These are phyloP conservation scores for Cutaneotrichosporon sp. DNA, from an alignment of 1,284 basidiomycete genomes.

Conservation along the genomic window DNA sequence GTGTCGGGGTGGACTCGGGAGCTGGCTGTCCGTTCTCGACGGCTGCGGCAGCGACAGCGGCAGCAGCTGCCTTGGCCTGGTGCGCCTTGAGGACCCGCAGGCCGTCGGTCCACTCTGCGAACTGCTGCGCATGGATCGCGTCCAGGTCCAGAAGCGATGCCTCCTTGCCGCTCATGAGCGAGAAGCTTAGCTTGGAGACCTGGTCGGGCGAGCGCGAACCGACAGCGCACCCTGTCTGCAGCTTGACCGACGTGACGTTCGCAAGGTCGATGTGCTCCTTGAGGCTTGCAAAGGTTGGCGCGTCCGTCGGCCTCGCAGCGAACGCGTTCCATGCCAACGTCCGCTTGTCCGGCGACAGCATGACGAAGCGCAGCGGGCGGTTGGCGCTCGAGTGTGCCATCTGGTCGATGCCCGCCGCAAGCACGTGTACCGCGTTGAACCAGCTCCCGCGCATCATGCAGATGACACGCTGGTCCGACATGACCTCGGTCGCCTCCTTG, in stretches of 20 bases:
- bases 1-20: constrained; percentile 57
- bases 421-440: constrained; percentile 46
- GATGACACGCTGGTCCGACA: constrained; percentile 71
- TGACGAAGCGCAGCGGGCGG: constrained; percentile 44
- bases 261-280: constrained; percentile 76
- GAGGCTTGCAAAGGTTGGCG: constrained; percentile 37
- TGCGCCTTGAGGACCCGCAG: constrained; percentile 75
- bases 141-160: constrained; percentile 81
- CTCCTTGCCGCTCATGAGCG: constrained; percentile 65
- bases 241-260: constrained; percentile 72
- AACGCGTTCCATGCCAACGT: constrained; percentile 47
- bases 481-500: constrained; percentile 90
- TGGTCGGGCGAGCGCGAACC: constrained; percentile 53
- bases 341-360: constrained; percentile 43
- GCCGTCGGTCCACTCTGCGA: constrained; percentile 96
- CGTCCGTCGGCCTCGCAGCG: constrained; percentile 21
- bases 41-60: background rate
- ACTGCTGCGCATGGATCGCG: constrained; percentile 77
- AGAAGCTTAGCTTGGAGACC: constrained; percentile 73
- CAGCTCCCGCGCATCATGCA: constrained; percentile 51
- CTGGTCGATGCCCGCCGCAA: constrained; percentile 31
- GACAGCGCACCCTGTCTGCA: constrained; percentile 68
- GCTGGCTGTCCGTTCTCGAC: background rate
- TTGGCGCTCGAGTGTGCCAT: constrained; percentile 28
- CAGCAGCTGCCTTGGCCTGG: background rate